Evolutionary conservation across 2,329 filamentous ascomycete species (phyloP).

Genomic region (Ilyonectria robusta): DNA sequence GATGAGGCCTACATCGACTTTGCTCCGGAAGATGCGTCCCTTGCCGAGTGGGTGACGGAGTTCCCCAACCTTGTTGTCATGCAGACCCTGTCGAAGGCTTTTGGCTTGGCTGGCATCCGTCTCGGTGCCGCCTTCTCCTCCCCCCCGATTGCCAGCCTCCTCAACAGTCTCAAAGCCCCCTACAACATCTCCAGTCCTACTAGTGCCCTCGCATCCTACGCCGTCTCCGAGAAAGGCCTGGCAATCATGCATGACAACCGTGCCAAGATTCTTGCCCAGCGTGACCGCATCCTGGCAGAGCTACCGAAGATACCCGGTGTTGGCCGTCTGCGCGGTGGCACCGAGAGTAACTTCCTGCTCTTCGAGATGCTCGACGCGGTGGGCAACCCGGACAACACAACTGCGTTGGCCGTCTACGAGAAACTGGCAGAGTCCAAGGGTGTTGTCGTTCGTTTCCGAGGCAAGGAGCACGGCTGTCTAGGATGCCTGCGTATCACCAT

Average conservation of each 20-base stretch:
- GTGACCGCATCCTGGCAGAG: conserved; percentile 81
- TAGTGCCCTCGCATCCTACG: conserved; percentile 82
- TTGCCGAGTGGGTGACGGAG: conserved; percentile 92
- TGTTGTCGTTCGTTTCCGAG: conserved; percentile 93
- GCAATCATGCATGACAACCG: conserved; percentile 80
- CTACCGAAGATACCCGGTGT: conserved; percentile 83
- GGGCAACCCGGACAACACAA: conserved; percentile 83
- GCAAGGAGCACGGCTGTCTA: conserved; percentile 90
- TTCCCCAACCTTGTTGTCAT: conserved; percentile 97
- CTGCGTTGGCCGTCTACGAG: conserved; percentile 86
- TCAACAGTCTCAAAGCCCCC: conserved; percentile 95
- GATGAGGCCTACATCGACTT: conserved; percentile 99
- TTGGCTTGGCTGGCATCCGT: conserved; percentile 93
- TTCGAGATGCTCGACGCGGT: conserved; percentile 85
- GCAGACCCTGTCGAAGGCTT: conserved; percentile 98
- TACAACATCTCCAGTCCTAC: conserved; percentile 96
- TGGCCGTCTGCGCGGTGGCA: conserved; percentile 85
- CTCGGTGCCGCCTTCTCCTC: conserved; percentile 88
- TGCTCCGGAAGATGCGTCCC: conserved; percentile 79
- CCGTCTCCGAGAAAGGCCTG: conserved; percentile 77
- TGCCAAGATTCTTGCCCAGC: conserved; percentile 79
- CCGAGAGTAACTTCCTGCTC: conserved; percentile 88
- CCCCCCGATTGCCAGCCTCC: conserved; percentile 79
- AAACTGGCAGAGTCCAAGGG: conserved; percentile 86
- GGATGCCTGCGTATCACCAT: conserved; percentile 94